Base-by-base conservation (phyloP, 2,329 filamentous ascomycete genomes). In the Ascochyta viciae-villosae region DNA sequence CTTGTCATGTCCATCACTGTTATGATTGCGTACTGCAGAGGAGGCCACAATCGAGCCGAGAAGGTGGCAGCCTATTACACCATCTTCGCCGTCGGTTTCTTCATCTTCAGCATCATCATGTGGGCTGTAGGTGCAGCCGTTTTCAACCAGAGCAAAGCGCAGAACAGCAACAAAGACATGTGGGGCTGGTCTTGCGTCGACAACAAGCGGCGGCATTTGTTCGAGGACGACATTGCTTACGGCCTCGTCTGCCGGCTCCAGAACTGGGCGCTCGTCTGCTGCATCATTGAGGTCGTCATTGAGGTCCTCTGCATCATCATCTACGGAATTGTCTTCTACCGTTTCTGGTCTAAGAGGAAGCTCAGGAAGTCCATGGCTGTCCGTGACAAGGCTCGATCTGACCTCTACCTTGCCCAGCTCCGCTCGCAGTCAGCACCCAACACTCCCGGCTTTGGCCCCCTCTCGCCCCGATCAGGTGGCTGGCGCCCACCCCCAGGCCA, bases 161-260 rank as follows among this genome's bases (percentile, higher is more conserved):
- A 84, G 72, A 86, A 86, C 71, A 80, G 86, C 62, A 90, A 90
- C 71, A 87, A 96, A 77, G 95, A 99, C 76, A 86, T 99, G 77
- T 99, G 95, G 95, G 93, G 94, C 57, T 99, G 95, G 95, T 87
- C 92, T n/a, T 99, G 95, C 76, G 89, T 93, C 54, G 85, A 96
- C 70, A 98, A 97, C 76, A 87, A 88, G 63, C 88, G 94, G 58
- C 81, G 88, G 51, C 78, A 92, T 46, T 80, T 96, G 49, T 98
- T 94, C 75, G 74, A 86, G 59, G 82, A 93, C 53, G 88, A 95
- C 68, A 85, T 99, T 66, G 84, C 95, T 78, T 99, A 98, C 78
- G 87, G 87, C 24, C 88, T 99, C 46, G 85, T 98, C 64, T 99
- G 95, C 81, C 89, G 94, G 68, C 86, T 99, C 70, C 88, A 97